These are phyloP conservation scores for Athelia psychrophila DNA, from an alignment of 1,284 basidiomycete genomes.

Conservation along the genomic window DNA sequence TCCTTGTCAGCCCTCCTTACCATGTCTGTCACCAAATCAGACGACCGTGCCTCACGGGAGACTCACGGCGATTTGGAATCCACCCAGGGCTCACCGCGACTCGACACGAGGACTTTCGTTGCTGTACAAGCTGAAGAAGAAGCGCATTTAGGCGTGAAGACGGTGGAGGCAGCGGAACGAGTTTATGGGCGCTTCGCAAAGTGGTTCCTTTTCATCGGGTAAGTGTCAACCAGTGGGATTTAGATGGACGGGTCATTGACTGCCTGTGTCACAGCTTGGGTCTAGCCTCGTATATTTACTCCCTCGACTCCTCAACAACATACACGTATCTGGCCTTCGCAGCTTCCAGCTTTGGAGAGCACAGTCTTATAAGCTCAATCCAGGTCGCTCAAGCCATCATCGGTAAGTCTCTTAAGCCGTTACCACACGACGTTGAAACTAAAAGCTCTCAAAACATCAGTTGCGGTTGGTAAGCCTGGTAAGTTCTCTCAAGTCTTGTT, in stretches of 20 bases:
- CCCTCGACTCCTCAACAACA: conserved; percentile 69
- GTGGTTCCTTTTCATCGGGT: conserved; percentile 66
- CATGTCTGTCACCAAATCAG: too few species aligned
- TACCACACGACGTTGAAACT: not conserved
- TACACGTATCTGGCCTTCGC: conserved; percentile 65
- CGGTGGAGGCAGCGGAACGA: conserved; percentile 49
- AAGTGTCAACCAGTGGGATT: conserved; percentile 8
- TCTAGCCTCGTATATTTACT: conserved; percentile 75
- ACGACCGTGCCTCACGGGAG: too few species aligned
- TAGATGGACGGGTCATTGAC: not conserved
- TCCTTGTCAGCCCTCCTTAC: too few species aligned
- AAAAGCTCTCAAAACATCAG: conserved; percentile 29
- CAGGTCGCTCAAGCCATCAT: conserved; percentile 58
- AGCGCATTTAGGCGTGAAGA: conserved; percentile 46
- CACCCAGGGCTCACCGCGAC: too few species aligned
- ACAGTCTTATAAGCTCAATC: conserved; percentile 67
- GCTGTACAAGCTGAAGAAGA: conserved; percentile 16
- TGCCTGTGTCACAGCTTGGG: conserved; percentile 45
- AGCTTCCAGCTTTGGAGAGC: conserved; percentile 55
- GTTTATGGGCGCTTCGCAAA: conserved; percentile 52
- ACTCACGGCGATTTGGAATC: too few species aligned
- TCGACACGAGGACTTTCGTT: not conserved
- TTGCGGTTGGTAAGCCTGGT: conserved; percentile 70
- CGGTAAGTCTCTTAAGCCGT: conserved; percentile 27
- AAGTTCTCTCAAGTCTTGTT: too few species aligned